Conservation (phyloP, 495 filamentous ascomycete genomes). For the Penicillium cinerascens region DNA sequence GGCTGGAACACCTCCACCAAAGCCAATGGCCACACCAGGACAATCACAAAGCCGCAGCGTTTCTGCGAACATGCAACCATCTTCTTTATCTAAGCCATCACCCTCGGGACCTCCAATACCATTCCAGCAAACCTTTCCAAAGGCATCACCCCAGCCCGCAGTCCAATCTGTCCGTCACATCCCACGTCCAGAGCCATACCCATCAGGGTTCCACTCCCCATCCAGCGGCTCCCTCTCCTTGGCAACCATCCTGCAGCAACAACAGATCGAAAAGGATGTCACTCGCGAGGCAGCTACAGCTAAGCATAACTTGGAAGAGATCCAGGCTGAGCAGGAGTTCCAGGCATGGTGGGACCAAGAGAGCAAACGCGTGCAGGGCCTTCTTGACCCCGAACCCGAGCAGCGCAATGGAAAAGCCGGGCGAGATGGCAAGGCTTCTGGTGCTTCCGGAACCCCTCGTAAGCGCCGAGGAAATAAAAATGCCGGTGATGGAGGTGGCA, state of each 20-base stretch:
- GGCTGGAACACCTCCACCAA: conserved; percentile 44
- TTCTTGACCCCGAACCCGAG: conserved; percentile 53
- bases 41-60: conserved; percentile 26
- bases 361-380: conserved; percentile 63
- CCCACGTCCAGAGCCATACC: conserved; percentile 38
- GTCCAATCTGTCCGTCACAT: conserved; percentile 51
- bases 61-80: conserved; percentile 22
- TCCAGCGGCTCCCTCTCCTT: conserved; percentile 66
- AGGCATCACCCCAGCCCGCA: conserved; percentile 28
- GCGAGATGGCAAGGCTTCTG: conserved; percentile 20
- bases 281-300: conserved; percentile 74
- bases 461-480: conserved; percentile 32
- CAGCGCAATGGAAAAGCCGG: conserved; percentile 26
- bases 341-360: conserved; percentile 98
- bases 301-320: conserved; percentile 84
- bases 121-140: conserved; percentile 15
- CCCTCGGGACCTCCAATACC: conserved; percentile 19
- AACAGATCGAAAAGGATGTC: conserved; percentile 78
- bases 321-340: conserved; percentile 94
- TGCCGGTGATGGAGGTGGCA: conserved; percentile 1
- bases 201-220: conserved; percentile 35
- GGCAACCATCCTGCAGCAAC: conserved; percentile 83
- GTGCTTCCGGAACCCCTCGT: conserved; percentile 15
- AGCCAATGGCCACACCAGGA: conserved; percentile 26
- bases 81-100: conserved; percentile 20